phyloP scores from a whole-genome alignment of 352 stramenopile genomes.

The Globisporangium spiculum region DNA sequence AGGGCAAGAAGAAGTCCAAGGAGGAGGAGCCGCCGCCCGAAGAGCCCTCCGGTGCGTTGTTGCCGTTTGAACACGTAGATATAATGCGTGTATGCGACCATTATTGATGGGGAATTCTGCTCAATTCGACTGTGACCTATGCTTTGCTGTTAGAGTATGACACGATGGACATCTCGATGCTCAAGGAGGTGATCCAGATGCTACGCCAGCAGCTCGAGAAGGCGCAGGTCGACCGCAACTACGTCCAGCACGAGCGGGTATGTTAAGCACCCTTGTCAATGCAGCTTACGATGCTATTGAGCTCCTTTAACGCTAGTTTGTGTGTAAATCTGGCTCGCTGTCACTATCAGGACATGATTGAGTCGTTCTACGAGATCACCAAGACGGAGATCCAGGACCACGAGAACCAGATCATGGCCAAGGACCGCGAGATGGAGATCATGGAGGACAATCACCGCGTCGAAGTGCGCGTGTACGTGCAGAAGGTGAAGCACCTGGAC shows the following conservation, averaged over 20 bases:
- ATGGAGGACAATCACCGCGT: constrained; percentile 95
- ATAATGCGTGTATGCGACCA: too few relatives aligned
- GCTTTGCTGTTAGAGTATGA: constrained; percentile 76
- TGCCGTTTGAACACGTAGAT: neutral
- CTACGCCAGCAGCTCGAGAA: constrained; percentile 91
- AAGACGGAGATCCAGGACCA: constrained; percentile 90
- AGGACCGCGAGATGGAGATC: constrained; percentile 94
- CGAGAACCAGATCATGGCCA: constrained; percentile 89
- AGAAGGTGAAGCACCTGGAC: constrained; percentile 95
- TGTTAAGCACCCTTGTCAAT: too few relatives aligned
- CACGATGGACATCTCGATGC: constrained; percentile 92
- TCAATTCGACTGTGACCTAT: neutral
- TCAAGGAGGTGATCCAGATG: constrained; percentile 92
- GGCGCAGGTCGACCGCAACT: constrained; percentile 90
- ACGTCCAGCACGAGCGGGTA: constrained; percentile 92
- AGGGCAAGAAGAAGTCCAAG: constrained; percentile 69
- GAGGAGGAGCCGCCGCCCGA: constrained; percentile 61
- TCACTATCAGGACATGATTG: constrained; percentile 87
- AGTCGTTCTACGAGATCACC: constrained; percentile 95
- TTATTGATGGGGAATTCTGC: too few relatives aligned
- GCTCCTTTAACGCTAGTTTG: too few relatives aligned
- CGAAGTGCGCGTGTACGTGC: constrained; percentile 91
- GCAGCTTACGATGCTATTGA: too few relatives aligned
- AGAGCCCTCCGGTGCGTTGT: constrained; percentile 59
- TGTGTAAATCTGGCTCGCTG: neutral